A percentile compares a stretch with the other conserved stretches of the same genome.
Conservation (phyloP, 768 basidiomycete species). For the Antrodiella citrinella region DNA sequence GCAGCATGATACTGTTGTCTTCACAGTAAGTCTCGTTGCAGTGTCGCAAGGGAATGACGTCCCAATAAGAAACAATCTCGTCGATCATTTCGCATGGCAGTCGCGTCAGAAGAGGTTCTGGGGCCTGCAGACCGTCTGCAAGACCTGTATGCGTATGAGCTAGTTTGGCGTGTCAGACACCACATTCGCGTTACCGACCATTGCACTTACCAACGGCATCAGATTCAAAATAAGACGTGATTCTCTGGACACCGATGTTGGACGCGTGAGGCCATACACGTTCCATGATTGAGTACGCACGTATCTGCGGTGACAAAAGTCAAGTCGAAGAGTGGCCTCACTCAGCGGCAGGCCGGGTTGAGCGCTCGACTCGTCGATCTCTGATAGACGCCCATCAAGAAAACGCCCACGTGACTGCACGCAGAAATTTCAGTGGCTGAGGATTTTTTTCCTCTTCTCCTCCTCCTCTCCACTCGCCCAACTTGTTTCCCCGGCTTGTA, state of each 20-base stretch:
- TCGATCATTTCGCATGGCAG: conserved; percentile 4
- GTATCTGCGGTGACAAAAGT: too few relatives aligned
- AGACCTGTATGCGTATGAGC: too few relatives aligned
- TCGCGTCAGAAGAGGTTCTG: too few relatives aligned
- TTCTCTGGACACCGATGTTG: neutral
- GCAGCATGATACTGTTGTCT: neutral
- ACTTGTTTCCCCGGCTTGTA: conserved; percentile 9
- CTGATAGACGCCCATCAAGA: neutral
- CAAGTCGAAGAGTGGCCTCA: neutral
- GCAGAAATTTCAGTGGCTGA: neutral
- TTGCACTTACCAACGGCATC: neutral
- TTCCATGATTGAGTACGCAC: neutral
- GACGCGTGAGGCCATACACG: neutral
- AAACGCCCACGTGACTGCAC: neutral
- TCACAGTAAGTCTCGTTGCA: neutral
- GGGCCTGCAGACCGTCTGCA: too few relatives aligned
- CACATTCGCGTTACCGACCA: too few relatives aligned
- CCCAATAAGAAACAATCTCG: conserved; percentile 3
- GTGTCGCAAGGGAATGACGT: neutral
- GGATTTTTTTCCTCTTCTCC: conserved; percentile 12
- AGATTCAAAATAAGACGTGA: neutral
- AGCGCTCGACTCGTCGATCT: neutral
- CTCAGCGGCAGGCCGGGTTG: neutral
- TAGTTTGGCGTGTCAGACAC: too few relatives aligned
- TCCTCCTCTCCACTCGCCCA: conserved; percentile 25